Evolutionary conservation across 2,329 filamentous ascomycete genomes (phyloP), one percentile per base, ranked within the genome.

Genomic region (Cercospora nicotianae): DNA sequence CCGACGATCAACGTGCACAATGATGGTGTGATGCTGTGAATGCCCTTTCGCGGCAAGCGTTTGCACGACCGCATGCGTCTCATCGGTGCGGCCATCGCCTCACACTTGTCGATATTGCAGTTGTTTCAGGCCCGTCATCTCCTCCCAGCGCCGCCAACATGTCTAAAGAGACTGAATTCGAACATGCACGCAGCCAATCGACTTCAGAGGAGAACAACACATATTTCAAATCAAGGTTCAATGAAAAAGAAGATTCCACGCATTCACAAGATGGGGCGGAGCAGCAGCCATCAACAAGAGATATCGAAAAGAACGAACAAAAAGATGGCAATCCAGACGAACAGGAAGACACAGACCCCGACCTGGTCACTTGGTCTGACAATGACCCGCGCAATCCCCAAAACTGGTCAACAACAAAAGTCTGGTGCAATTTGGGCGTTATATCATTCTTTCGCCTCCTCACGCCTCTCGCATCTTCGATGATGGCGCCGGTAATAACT

Each of bases 401-500:
- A 69, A 90, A 90, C 74, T 90, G 87, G 87, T 73, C 75, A 3
- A 72, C 81, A 3, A 72, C 72, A 0, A 68, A 67, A 18, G 86
- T 85, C 74, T 81, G 81, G 71, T 51, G 36, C 26, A 63, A 48
- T 13, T 16, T 63, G 39, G 36, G 36, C 26, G 18, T 51, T 2
- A 63, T 63, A 13, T 63, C 60, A 5, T 63, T 48, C 23, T 48
- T 63, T n/a, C 39, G 81, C 3, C 81, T 86, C 42, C 75, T 85
- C 16, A 81, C 79, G 5, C 83, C 85, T 1, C 78, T 88, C 8
- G 86, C 83, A 1, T 83, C 82, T 5, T 82, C 80, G 10, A 90
- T 91, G 80, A 89, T 92, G 72, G 89, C 89, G 0, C 89, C 90
- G 0, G 88, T 85, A 3, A 86, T 91, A 0, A 85, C 86, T 0